A percentile compares a stretch with the other conserved stretches of the same genome.
phyloP scores from a whole-genome alignment of 305 asterid genomes.

The Stenogyne calaminthoides region DNA sequence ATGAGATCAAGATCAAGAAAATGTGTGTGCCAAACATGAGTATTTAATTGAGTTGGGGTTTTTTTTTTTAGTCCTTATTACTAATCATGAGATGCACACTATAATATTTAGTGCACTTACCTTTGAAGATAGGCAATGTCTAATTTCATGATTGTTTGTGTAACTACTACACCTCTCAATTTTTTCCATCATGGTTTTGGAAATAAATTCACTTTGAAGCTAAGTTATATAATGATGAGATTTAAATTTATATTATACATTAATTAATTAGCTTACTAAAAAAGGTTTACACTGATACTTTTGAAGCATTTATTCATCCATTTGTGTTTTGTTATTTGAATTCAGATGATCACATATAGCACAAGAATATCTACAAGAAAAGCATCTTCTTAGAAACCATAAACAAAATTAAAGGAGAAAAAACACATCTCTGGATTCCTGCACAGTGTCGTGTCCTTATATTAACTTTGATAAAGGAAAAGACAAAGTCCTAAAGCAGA shows the following conservation, averaged over 20 bases:
- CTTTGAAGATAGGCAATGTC: slow-evolving; percentile 56
- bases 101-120: slow-evolving; percentile 36
- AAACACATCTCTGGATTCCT: slow-evolving; percentile 13
- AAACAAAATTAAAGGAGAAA: slow-evolving; percentile 18
- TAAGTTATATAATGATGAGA: slow-evolving; percentile 27
- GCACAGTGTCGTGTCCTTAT: slow-evolving; percentile 25
- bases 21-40: slow-evolving; percentile 13
- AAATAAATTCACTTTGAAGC: slow-evolving; percentile 35
- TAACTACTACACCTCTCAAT: slow-evolving; percentile 9
- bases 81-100: slow-evolving; percentile 35
- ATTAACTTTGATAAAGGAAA: slow-evolving; percentile 34
- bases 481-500: slow-evolving; percentile 34
- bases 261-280: background rate
- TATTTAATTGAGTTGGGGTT: slow-evolving; percentile 27
- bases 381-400: slow-evolving; percentile 25
- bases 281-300: background rate
- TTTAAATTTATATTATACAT: background rate
- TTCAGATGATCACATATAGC: slow-evolving; percentile 2
- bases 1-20: slow-evolving; percentile 11
- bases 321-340: background rate
- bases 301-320: background rate
- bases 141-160: slow-evolving; percentile 13
- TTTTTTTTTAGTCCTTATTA: slow-evolving; percentile 15
- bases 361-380: slow-evolving; percentile 27
- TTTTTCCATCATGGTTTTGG: slow-evolving; percentile 12